Base-by-base conservation (phyloP, 2,329 filamentous ascomycete genomes). In the Botrytis galanthina region DNA sequence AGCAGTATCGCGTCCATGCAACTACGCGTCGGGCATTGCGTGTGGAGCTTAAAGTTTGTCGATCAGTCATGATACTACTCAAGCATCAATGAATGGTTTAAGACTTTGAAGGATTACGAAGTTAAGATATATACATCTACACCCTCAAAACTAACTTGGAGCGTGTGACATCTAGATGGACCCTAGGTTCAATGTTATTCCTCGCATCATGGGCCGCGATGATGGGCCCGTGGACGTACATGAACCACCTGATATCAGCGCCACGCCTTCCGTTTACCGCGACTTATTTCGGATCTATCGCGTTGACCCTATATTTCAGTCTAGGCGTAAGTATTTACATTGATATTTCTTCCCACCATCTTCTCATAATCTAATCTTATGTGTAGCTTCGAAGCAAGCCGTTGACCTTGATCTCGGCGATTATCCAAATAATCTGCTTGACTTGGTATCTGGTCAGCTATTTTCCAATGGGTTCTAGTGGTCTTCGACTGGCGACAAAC, bases 391-490 rank as follows among this genome's bases (percentile, higher is more conserved):
- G 92, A 81, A 95, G 88, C 81, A 94, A 93, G 59, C 84, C 97
- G 75, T 89, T 98, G 76, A 98, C 96, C 26, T 86, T 98, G 72
- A 85, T 98, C 76, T 92, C 94, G 35, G 91, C 93, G 75, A 87
- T 98, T 74, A 85, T 95, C 78, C 96, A 99, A 82, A 86, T 98
- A 72, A 90, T 91, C 71, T 93, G 92, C 76, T 86, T 98, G 76
- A 77, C 93, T 64, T 98, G 95, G 95, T 98, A 98, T 84, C 87
- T 98, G 64, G 91, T 98, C 82, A 97, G 93, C 84, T 99, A 99
- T 83, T 98, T 98, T 80, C 96, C 96, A 39, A 97, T 98, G 95
- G 96, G 96, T 59, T 93, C 93, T 73, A 93, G 91, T 72, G 94
- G 96, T 60, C 84, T 99, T 77, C 91, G 95, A 74, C 89, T 97